phyloP scores from a whole-genome alignment of 1,139 yeast species.

The Yamadazyma kanchanaburiensis region DNA sequence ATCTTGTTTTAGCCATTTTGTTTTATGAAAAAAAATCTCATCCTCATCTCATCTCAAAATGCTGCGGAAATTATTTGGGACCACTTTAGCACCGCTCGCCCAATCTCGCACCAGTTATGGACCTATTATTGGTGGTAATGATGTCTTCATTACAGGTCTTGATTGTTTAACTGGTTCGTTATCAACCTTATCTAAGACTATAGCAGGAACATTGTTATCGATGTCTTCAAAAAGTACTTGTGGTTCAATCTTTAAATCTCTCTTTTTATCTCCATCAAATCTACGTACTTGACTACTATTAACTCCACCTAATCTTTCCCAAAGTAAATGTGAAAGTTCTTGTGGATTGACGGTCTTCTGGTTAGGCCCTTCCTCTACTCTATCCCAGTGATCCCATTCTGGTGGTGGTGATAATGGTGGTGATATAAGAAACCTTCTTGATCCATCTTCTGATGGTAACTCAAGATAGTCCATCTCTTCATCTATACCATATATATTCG shows the following conservation, averaged over 20 bases:
- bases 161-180: conserved; percentile 2
- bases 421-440: conserved; percentile 40
- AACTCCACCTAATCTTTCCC: conserved; percentile 45
- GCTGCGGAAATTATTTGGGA: not conserved
- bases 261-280: conserved; percentile 17
- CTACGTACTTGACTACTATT: conserved; percentile 34
- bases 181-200: conserved; percentile 26
- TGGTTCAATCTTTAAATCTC: conserved; percentile 23
- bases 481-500: conserved; percentile 8
- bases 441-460: conserved; percentile 39
- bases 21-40: conserved; percentile 9
- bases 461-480: conserved; percentile 30
- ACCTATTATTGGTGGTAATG: conserved; percentile 15
- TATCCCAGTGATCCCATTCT: conserved; percentile 47
- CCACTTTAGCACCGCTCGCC: too few relatives aligned
- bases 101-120: not conserved
- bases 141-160: conserved; percentile 10
- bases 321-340: conserved; percentile 40
- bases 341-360: conserved; percentile 35
- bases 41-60: conserved; percentile 16
- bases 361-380: conserved; percentile 43
- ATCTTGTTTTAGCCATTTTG: conserved; percentile 32
- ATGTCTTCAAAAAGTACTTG: conserved; percentile 38
- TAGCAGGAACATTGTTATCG: conserved; percentile 36
- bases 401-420: conserved; percentile 49